phyloP scores from a whole-genome alignment of 257 asterid genomes.

The Marsdenia floribunda region DNA sequence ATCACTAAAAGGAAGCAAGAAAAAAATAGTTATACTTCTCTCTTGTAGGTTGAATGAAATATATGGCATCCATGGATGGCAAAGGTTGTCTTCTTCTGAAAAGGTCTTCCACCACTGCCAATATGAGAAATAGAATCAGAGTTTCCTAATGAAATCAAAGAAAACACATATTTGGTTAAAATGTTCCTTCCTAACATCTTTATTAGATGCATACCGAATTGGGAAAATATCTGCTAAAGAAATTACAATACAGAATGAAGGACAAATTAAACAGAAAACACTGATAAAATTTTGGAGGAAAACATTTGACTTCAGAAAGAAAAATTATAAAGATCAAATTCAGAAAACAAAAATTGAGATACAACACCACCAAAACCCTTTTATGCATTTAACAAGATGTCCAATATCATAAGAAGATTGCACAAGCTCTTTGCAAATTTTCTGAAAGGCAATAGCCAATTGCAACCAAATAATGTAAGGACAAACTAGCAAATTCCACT shows the following conservation, averaged over 20 bases:
- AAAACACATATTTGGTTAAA: background rate
- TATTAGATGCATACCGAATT: background rate
- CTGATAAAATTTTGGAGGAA: background rate
- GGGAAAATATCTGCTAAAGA: background rate
- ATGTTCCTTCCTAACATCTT: background rate
- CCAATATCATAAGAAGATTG: background rate
- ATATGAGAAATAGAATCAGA: slow-evolving; percentile 13
- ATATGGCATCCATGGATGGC: slow-evolving; percentile 96
- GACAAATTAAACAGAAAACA: background rate
- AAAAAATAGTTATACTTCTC: slow-evolving; percentile 62
- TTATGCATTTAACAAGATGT: background rate
- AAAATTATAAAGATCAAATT: background rate
- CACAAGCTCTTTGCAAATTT: background rate
- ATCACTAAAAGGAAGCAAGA: slow-evolving; percentile 8
- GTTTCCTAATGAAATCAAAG: background rate
- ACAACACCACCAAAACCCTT: background rate
- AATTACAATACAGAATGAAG: background rate
- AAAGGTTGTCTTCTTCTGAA: slow-evolving; percentile 90
- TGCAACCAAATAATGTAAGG: background rate
- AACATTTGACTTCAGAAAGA: background rate
- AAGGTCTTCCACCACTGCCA: slow-evolving; percentile 97
- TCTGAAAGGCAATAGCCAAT: background rate
- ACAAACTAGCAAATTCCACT: background rate
- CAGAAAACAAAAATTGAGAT: background rate
- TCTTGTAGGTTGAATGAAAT: slow-evolving; percentile 88